Conservation (phyloP, 805 yeast genomes). For the Wickerhamomyces canadensis region DNA sequence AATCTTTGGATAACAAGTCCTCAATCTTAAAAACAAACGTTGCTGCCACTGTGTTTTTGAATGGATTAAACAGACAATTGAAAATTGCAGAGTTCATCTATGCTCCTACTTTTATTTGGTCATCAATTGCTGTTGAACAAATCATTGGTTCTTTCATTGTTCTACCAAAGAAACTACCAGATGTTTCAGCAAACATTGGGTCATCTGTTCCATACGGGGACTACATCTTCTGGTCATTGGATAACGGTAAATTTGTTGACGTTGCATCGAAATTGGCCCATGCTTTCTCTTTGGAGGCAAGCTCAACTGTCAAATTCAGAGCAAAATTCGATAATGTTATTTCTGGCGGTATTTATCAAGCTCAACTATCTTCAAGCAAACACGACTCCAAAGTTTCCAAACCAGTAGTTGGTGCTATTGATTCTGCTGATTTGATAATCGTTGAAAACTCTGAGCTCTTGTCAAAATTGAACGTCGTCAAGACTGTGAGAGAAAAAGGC, state of each 20-base stretch:
- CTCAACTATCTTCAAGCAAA: slow-evolving; percentile 41
- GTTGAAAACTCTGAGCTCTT: slow-evolving; percentile 58
- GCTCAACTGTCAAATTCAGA: slow-evolving; percentile 47
- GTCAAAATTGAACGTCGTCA: slow-evolving; percentile 53
- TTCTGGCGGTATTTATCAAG: slow-evolving; percentile 71
- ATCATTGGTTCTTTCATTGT: slow-evolving; percentile 39
- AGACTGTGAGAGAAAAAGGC: slow-evolving; percentile 52
- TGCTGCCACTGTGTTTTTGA: slow-evolving; percentile 60
- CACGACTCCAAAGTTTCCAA: slow-evolving; percentile 17
- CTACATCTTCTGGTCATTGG: slow-evolving; percentile 62
- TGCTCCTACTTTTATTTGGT: slow-evolving; percentile 49
- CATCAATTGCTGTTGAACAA: slow-evolving; percentile 46
- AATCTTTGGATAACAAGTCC: slow-evolving; percentile 31
- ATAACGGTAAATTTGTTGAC: slow-evolving; percentile 48
- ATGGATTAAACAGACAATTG: slow-evolving; percentile 24
- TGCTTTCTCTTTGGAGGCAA: slow-evolving; percentile 58
- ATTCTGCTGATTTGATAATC: slow-evolving; percentile 57
- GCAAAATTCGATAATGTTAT: slow-evolving; percentile 66
- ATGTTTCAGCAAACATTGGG: slow-evolving; percentile 3
- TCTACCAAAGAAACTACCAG: slow-evolving; percentile 19
- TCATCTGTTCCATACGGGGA: slow-evolving; percentile 21
- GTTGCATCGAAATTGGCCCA: slow-evolving; percentile 65
- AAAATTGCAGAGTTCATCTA: slow-evolving; percentile 50
- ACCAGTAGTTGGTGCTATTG: slow-evolving; percentile 31
- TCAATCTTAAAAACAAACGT: slow-evolving; percentile 63